Evolutionary conservation across 2,329 filamentous ascomycete genomes (phyloP).

Genomic region (Aspergillus sp.): DNA sequence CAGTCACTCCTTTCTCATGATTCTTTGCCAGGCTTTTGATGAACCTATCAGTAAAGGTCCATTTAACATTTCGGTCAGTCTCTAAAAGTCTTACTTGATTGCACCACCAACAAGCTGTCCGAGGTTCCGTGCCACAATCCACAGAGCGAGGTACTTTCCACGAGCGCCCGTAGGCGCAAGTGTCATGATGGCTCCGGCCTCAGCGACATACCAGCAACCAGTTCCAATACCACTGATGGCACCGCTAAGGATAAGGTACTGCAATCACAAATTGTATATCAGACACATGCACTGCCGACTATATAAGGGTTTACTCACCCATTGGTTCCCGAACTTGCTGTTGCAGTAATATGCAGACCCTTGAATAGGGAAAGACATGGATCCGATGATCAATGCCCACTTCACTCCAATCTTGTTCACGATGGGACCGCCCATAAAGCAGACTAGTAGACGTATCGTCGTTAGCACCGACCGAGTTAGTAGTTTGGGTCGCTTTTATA

Average conservation of each 20-base stretch:
- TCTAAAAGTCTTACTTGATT: too few species aligned
- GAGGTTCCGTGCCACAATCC: too few species aligned
- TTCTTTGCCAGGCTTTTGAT: too few species aligned
- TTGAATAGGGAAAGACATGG: conserved; percentile 43
- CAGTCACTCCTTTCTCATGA: too few species aligned
- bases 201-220: conserved; percentile 51
- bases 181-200: conserved; percentile 44
- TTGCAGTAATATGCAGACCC: conserved; percentile 51
- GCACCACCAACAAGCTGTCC: too few species aligned
- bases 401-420: conserved; percentile 49
- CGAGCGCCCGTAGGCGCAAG: too few species aligned
- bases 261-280: not conserved
- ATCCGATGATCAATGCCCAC: conserved; percentile 46
- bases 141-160: too few species aligned
- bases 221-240: conserved; percentile 40
- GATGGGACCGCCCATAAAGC: conserved; percentile 44
- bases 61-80: too few species aligned
- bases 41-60: too few species aligned
- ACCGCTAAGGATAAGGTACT: conserved; percentile 43
- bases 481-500: not conserved
- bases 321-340: conserved; percentile 49
- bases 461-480: too few species aligned
- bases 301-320: conserved; percentile 31
- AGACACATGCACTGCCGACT: too few species aligned
- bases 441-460: conserved; percentile 18